Base-by-base conservation (phyloP, 2,329 filamentous ascomycete species). In the Clarireedia hainanense region DNA sequence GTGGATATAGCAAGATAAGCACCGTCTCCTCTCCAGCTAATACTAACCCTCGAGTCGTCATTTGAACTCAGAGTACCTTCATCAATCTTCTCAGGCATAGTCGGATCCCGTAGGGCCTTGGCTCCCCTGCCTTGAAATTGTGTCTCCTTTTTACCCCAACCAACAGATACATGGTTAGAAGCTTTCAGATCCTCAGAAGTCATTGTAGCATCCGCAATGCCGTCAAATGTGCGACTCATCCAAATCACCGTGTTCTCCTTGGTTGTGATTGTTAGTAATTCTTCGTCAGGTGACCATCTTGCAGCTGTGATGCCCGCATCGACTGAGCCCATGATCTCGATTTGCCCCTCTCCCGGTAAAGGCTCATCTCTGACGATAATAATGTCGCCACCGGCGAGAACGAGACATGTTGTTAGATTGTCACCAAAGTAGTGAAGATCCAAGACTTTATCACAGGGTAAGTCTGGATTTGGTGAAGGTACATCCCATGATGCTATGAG, bases 121-220 rank as follows among this genome's bases (percentile, higher is more conserved):
- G 91, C 92, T 60, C 91, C 84, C 66, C 89, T 90, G 50, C 94
- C 94, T 68, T 96, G 89, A 70, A 99, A 99, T 70, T 99, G 94
- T 0, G 94, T 99, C 73, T 99, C 94, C 69, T 88, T 90, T 75
- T 97, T 97, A 58, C 94, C 94, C 94, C 94, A 99, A 50, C 94
- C 94, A 23, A 99, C 92, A 20, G 91, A 95, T 56, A 96, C 94
- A 75, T 96, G 91, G 70, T 86, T 94, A 26, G 88, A 97, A n/a
- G 84, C 82, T 64, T 87, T 87, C 60, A 95, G 80, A 71, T 95
- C 92, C 46, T 91, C 89, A 0, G 76, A 69, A 0, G 80, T 82
- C 70, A 97, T 83, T 36, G 78, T 75, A 52, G 88, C 79, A 70
- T 91, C 88, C 36, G 87, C 82, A 43, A 95, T 83, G 56, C 85